A percentile compares a stretch with the other conserved stretches of the same genome.
phyloP scores from a whole-genome alignment of 305 asterid genomes.

The Rubia occidens region DNA sequence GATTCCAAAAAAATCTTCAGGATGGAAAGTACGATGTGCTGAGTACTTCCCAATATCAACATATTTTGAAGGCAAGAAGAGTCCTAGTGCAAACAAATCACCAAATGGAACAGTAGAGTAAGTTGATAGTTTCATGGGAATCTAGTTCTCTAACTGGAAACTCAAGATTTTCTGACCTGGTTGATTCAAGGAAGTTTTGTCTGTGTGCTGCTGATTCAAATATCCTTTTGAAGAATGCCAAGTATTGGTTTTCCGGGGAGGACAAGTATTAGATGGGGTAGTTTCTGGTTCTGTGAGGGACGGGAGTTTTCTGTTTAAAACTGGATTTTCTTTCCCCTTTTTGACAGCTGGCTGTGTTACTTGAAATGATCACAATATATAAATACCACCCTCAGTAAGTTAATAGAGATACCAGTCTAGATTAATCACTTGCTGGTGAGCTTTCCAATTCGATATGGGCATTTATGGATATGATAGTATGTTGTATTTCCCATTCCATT shows the following conservation, averaged over 20 bases:
- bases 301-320: slow-evolving; percentile 23
- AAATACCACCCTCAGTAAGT: slow-evolving; percentile 21
- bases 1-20: slow-evolving; percentile 24
- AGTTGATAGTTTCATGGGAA: slow-evolving; percentile 36
- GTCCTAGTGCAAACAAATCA: slow-evolving; percentile 46
- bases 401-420: slow-evolving; percentile 26
- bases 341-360: slow-evolving; percentile 9
- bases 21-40: slow-evolving; percentile 78
- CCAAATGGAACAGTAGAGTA: slow-evolving; percentile 65
- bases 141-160: slow-evolving; percentile 38
- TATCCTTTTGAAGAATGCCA: background rate
- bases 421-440: slow-evolving; percentile 23
- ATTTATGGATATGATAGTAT: slow-evolving; percentile 22
- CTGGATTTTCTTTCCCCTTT: slow-evolving; percentile 13
- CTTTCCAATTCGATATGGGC: slow-evolving; percentile 11
- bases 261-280: slow-evolving; percentile 14
- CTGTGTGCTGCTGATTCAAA: background rate
- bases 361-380: slow-evolving; percentile 12
- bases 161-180: slow-evolving; percentile 19
- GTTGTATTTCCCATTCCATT: slow-evolving; percentile 38
- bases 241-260: slow-evolving; percentile 17
- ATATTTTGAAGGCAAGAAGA: slow-evolving; percentile 63
- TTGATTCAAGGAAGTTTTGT: slow-evolving; percentile 12
- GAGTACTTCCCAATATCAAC: slow-evolving; percentile 68
- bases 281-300: slow-evolving; percentile 15